Conservation (phyloP, 768 basidiomycete genomes). For the Chalciporus pseudorubinellus region DNA sequence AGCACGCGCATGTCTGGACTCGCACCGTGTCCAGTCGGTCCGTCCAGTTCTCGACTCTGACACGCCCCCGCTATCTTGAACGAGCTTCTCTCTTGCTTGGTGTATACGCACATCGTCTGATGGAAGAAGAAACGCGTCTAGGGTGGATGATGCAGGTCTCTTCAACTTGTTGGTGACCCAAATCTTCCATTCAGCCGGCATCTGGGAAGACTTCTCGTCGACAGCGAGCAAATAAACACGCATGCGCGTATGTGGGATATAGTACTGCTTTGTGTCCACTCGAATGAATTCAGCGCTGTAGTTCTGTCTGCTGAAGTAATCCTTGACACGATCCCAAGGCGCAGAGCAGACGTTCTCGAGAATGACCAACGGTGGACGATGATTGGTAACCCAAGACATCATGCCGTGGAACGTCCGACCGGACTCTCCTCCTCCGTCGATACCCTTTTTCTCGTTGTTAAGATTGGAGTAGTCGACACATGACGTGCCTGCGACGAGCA, state of each 20-base stretch:
- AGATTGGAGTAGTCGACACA: slow-evolving; percentile 98
- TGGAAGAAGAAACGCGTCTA: slow-evolving; percentile 90
- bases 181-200: slow-evolving; percentile 70
- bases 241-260: slow-evolving; percentile 92
- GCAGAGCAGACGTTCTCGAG: slow-evolving; percentile 93
- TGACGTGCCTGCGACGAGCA: slow-evolving; percentile 91
- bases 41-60: slow-evolving; percentile 69
- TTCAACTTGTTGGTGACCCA: slow-evolving; percentile 59
- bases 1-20: slow-evolving; percentile 86
- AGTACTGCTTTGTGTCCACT: slow-evolving; percentile 85
- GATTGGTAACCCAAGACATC: slow-evolving; percentile 87
- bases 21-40: slow-evolving; percentile 90
- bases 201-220: slow-evolving; percentile 53
- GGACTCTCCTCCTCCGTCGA: slow-evolving; percentile 88
- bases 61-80: slow-evolving; percentile 61
- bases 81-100: slow-evolving; percentile 81
- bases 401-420: slow-evolving; percentile 93
- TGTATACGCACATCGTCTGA: slow-evolving; percentile 92
- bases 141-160: slow-evolving; percentile 82
- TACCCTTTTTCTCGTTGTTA: slow-evolving; percentile 88
- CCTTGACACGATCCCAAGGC: slow-evolving; percentile 77
- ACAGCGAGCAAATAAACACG: slow-evolving; percentile 86
- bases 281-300: slow-evolving; percentile 72
- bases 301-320: slow-evolving; percentile 69
- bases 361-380: slow-evolving; percentile 88